Percentiles rank a stretch among this genome's conserved stretches.
Conservation (phyloP, 192 early-diverging fungal genomes). For the Backusella tuberculispora region DNA sequence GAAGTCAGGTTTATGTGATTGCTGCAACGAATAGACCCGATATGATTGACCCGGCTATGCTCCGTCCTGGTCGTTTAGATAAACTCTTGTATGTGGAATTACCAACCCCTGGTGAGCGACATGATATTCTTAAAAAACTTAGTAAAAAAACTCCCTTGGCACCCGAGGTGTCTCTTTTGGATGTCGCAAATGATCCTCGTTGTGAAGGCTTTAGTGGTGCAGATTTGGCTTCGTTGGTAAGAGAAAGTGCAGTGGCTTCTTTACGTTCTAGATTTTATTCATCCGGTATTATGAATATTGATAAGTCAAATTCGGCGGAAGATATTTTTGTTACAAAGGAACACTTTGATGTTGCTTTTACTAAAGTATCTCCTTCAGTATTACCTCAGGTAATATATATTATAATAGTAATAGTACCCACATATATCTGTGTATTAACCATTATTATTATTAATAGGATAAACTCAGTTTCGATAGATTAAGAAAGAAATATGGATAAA, state of each 20-base stretch:
- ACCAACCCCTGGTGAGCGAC: conserved; percentile 77
- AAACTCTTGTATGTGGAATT: conserved; percentile 98
- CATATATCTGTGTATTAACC: no score
- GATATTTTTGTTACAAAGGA: conserved; percentile 57
- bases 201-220: conserved; percentile 79
- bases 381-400: conserved; percentile 27
- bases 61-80: conserved; percentile 95
- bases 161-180: conserved; percentile 57
- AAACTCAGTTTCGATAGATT: conserved; percentile 22
- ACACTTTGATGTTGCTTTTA: conserved; percentile 85
- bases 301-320: conserved; percentile 26
- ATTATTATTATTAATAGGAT: conserved; percentile 3
- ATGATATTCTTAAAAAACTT: conserved; percentile 84
- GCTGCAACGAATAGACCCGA: conserved; percentile 96
- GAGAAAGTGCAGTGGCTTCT: conserved; percentile 83
- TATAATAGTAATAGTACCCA: no score
- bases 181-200: conserved; percentile 62
- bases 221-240: conserved; percentile 75
- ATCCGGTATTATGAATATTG: conserved; percentile 32
- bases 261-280: conserved; percentile 65
- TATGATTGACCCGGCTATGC: conserved; percentile 95
- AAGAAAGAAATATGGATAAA: conserved; percentile 32
- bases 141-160: conserved; percentile 77
- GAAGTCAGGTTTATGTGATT: conserved; percentile 92
- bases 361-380: conserved; percentile 84